Percentiles rank a stretch among this genome's conserved stretches.
phyloP scores from a whole-genome alignment of 371 early-diverging fungal species.

The Chytridium lagenaria region DNA sequence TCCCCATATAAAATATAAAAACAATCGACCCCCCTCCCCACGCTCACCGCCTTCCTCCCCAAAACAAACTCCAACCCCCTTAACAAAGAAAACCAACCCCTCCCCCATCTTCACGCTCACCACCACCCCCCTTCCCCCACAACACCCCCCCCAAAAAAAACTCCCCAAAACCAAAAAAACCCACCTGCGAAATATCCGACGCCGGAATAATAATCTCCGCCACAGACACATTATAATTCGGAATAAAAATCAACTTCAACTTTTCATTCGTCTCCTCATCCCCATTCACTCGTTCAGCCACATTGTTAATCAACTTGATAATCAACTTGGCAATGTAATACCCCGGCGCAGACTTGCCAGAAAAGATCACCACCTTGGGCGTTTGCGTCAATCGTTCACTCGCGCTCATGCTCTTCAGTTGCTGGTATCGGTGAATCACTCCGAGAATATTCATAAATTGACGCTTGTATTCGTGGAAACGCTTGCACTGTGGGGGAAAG shows the following conservation, averaged over 20 bases:
- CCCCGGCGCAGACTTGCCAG: slow-evolving; percentile 78
- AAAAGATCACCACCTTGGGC: slow-evolving; percentile 72
- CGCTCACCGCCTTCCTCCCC: too few relatives aligned
- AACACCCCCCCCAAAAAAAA: too few relatives aligned
- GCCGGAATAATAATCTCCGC: slow-evolving; percentile 88
- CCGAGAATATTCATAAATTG: slow-evolving; percentile 94
- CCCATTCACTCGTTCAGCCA: slow-evolving; percentile 80
- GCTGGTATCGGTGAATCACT: slow-evolving; percentile 86
- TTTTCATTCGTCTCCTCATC: slow-evolving; percentile 74
- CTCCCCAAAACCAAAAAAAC: too few relatives aligned
- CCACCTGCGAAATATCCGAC: slow-evolving; percentile 84
- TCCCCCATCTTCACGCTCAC: too few relatives aligned
- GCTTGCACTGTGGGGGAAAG: slow-evolving; percentile 85
- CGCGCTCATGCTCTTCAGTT: slow-evolving; percentile 72
- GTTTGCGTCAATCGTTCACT: slow-evolving; percentile 67
- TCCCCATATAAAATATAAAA: too few relatives aligned
- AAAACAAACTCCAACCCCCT: too few relatives aligned
- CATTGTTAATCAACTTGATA: slow-evolving; percentile 94
- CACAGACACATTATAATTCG: slow-evolving; percentile 92
- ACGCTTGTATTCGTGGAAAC: slow-evolving; percentile 96
- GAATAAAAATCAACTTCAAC: slow-evolving; percentile 90
- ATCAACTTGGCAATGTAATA: slow-evolving; percentile 95
- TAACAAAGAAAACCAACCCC: too few relatives aligned
- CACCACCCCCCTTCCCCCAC: too few relatives aligned
- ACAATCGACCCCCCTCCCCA: too few relatives aligned